Evolutionary conservation across 2,329 filamentous ascomycete genomes (phyloP).

Genomic region (Verticillium dahliae): DNA sequence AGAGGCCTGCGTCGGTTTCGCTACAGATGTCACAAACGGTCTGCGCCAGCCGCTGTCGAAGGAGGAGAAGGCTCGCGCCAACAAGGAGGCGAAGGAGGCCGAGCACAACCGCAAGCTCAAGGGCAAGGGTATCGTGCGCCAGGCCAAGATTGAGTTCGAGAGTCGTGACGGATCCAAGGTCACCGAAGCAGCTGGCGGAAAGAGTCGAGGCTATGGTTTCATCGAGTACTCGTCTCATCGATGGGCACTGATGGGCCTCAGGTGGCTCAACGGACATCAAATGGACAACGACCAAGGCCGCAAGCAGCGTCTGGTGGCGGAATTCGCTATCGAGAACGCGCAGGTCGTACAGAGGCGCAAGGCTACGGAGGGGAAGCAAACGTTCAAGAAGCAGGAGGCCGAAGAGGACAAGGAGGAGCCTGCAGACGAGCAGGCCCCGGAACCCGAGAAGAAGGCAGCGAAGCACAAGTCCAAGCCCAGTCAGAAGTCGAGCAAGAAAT

Average conservation of each 20-base stretch:
- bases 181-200: constrained; percentile 66
- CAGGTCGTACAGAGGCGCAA: constrained; percentile 79
- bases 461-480: constrained; percentile 24
- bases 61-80: constrained; percentile 77
- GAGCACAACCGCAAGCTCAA: constrained; percentile 75
- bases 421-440: constrained; percentile 20
- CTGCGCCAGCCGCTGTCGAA: constrained; percentile 74
- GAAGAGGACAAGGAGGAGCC: constrained; percentile 21
- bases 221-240: constrained; percentile 94
- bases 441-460: constrained; percentile 19
- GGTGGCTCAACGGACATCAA: constrained; percentile 81
- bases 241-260: constrained; percentile 87
- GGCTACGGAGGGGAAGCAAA: constrained; percentile 24
- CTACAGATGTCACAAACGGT: constrained; percentile 77
- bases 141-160: constrained; percentile 94
- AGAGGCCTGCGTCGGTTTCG: constrained; percentile 90
- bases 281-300: constrained; percentile 59
- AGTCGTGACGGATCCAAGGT: constrained; percentile 80
- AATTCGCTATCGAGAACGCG: constrained; percentile 97
- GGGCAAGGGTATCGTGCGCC: constrained; percentile 79
- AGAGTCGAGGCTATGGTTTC: constrained; percentile 92
- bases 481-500: constrained; percentile 27
- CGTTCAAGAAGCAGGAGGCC: constrained; percentile 12
- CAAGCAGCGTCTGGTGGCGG: constrained; percentile 85
- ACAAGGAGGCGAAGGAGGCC: constrained; percentile 71